Conservation (phyloP, 805 yeast species). For the Saccharomycopsis malanga region DNA sequence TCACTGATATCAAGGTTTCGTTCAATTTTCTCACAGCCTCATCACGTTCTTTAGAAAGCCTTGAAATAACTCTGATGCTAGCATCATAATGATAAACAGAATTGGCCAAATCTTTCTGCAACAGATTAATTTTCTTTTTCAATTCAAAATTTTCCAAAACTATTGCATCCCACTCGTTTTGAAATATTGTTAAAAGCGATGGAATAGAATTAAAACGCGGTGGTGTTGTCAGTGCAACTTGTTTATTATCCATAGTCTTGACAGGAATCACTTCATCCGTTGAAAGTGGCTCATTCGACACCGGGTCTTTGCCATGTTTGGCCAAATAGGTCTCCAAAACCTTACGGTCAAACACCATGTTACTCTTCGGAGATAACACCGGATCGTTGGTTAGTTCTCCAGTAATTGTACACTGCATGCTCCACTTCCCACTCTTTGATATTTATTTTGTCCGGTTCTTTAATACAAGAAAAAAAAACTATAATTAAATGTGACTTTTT, state of each 20-base stretch:
- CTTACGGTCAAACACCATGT: slow-evolving; percentile 59
- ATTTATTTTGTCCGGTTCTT: background rate
- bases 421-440: background rate
- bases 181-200: slow-evolving; percentile 62
- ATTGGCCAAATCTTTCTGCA: slow-evolving; percentile 66
- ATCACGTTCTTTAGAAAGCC: slow-evolving; percentile 67
- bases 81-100: slow-evolving; percentile 86
- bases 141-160: slow-evolving; percentile 74
- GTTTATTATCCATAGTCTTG: slow-evolving; percentile 24
- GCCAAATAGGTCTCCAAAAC: slow-evolving; percentile 55
- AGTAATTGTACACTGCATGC: slow-evolving; percentile 35
- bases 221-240: background rate
- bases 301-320: slow-evolving; percentile 69
- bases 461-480: no score
- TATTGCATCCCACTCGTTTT: slow-evolving; percentile 84
- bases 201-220: slow-evolving; percentile 57
- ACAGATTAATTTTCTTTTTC: slow-evolving; percentile 58
- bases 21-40: slow-evolving; percentile 62
- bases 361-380: slow-evolving; percentile 68
- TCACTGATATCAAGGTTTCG: slow-evolving; percentile 14
- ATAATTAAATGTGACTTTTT: no score
- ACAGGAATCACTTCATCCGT: slow-evolving; percentile 50
- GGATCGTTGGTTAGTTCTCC: slow-evolving; percentile 68
- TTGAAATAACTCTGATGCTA: slow-evolving; percentile 77
- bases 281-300: slow-evolving; percentile 54